phyloP scores from a whole-genome alignment of 345 rosid genomes.

The Eucalyptus marginata region DNA sequence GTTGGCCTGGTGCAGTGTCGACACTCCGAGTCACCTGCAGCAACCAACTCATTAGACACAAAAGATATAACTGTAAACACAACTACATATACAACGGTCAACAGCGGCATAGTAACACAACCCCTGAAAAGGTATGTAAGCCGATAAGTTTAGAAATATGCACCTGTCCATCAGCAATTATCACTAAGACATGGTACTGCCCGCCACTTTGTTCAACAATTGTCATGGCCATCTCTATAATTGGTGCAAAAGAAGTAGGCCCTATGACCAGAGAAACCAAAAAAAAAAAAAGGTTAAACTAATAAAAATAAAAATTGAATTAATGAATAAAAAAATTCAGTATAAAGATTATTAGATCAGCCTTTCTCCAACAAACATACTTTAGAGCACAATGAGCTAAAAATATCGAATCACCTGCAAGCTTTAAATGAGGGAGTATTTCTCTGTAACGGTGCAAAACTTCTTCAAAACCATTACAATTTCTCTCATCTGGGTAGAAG shows the following conservation, averaged over 20 bases:
- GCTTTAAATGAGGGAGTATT: conserved; percentile 70
- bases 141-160: background rate
- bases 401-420: conserved; percentile 41
- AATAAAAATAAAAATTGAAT: background rate
- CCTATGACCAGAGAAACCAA: conserved; percentile 21
- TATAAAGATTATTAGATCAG: background rate
- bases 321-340: background rate
- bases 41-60: background rate
- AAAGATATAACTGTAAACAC: background rate
- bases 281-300: background rate
- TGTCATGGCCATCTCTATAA: conserved; percentile 89
- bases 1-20: conserved; percentile 53
- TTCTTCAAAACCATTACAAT: conserved; percentile 93
- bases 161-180: conserved; percentile 99
- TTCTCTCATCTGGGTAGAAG: conserved; percentile 49
- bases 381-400: background rate
- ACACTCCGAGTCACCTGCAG: conserved; percentile 87
- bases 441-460: conserved; percentile 68
- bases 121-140: background rate
- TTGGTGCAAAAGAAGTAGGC: conserved; percentile 96
- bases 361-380: background rate
- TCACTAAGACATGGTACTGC: conserved; percentile 88
- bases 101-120: background rate
- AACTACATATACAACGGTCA: background rate
- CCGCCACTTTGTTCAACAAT: conserved; percentile 89